Percentiles rank a stretch among this genome's conserved stretches.
Evolutionary conservation across 495 filamentous ascomycete genomes (phyloP).

Genomic region (Lasiosphaeria ovina): DNA sequence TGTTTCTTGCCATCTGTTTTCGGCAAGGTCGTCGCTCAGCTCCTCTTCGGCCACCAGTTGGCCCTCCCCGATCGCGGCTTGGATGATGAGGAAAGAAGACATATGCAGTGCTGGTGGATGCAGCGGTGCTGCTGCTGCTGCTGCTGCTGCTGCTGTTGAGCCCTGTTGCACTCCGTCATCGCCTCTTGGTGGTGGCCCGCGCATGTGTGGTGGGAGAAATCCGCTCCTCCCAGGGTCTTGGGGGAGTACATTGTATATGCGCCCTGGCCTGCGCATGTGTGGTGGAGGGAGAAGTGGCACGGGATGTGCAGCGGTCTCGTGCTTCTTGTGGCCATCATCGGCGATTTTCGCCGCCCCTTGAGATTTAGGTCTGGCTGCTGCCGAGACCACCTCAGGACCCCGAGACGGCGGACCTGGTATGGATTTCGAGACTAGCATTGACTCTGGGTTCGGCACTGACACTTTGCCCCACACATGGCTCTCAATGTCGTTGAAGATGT

Average conservation of each 20-base stretch:
- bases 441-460: not conserved
- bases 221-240: too few relatives aligned
- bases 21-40: not conserved
- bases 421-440: not conserved
- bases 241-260: not conserved
- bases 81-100: too few relatives aligned
- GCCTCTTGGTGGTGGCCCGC: too few relatives aligned
- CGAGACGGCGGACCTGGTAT: not conserved
- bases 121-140: not conserved
- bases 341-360: not conserved
- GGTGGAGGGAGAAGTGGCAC: not conserved
- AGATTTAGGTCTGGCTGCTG: too few relatives aligned
- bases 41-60: not conserved
- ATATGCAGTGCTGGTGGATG: too few relatives aligned
- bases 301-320: too few relatives aligned
- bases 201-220: too few relatives aligned
- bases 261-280: not conserved
- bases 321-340: not conserved
- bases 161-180: too few relatives aligned
- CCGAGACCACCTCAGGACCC: too few relatives aligned
- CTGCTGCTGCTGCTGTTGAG: not conserved
- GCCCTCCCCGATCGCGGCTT: too few relatives aligned
- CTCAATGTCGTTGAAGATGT: slow-evolving; percentile 1
- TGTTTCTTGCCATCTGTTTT: not conserved
- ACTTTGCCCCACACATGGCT: not conserved